Evolutionary conservation across 2,329 filamentous ascomycete genomes (phyloP).

Genomic region (Venturia aucupariae): DNA sequence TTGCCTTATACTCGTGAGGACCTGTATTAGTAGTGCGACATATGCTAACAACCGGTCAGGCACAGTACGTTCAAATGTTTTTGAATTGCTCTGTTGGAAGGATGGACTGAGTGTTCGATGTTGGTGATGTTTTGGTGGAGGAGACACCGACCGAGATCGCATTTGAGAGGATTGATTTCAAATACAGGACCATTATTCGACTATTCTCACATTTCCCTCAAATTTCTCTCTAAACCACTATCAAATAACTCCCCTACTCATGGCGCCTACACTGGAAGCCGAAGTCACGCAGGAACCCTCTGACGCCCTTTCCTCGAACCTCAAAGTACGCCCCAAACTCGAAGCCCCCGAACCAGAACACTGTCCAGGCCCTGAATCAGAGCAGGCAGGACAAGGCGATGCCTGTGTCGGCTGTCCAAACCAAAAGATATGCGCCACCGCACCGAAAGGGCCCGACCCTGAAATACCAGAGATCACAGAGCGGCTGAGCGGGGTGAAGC

Average conservation of each 20-base stretch:
- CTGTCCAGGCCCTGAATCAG: conserved; percentile 82
- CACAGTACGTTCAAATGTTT: too few species aligned
- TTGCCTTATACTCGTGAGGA: too few species aligned
- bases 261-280: conserved; percentile 12
- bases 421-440: conserved; percentile 86
- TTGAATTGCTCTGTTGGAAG: too few species aligned
- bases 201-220: not conserved
- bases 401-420: conserved; percentile 94
- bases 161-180: not conserved
- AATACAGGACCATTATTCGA: not conserved
- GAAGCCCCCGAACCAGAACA: conserved; percentile 86
- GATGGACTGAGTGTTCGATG: too few species aligned
- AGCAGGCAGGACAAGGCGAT: conserved; percentile 57
- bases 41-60: too few species aligned
- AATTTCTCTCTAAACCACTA: not conserved
- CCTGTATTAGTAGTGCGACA: too few species aligned
- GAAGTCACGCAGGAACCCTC: conserved; percentile 7
- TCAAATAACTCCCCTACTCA: not conserved
- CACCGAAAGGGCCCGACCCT: conserved; percentile 90
- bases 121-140: too few species aligned
- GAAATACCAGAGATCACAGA: conserved; percentile 83
- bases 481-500: conserved; percentile 69
- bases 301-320: conserved; percentile 58
- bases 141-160: not conserved
- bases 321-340: conserved; percentile 77